Evolutionary conservation across 2,329 filamentous ascomycete species (phyloP), one percentile per base, ranked within the genome.

Genomic region (Amauroascus niger): DNA sequence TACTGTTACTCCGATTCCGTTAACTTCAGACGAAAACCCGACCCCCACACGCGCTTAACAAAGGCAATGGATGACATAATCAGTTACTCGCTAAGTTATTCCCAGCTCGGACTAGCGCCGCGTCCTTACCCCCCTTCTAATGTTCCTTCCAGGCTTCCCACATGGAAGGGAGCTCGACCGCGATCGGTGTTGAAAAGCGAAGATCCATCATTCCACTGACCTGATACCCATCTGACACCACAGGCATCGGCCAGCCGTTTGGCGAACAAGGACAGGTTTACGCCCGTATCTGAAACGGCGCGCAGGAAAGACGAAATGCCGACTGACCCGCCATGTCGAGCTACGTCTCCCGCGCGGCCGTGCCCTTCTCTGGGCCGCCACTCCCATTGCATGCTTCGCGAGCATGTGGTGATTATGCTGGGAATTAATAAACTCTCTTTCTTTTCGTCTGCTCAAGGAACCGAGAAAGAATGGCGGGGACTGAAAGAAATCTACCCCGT

Each of bases 381-480:
- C 11, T 51, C 48, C 39, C 26, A 24, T 41, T 43, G 48, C 48
- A 13, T 18, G n/a, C 26, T 51, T 51, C 33, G 48, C 48, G 48
- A 51, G 40, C 33, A 14, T 14, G 33, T 14, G 9, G 33, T n/a
- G 9, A n/a, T 37, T 3, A 16, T 37, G 16, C 14, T n/a, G 16
- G n/a, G 9, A 24, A 37, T 24, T 49, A n/a, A n/a, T n/a, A 49
- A 39, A 39, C 46, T 49, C 46, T 49, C 16, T 49, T 49, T 24
- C 22, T 46, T 45, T 33, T 16, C n/a, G 41, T 32, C n/a, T 46
- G 43, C n/a, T 20, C 14, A 26, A 16, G 11, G 18, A 30, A 24
- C n/a, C 39, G 30, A 9, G 35, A 39, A 39, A 14, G 14, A n/a
- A 39, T 39, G 35, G 35, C 2, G 14, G 9, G n/a, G n/a, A 16